Base-by-base conservation (phyloP, 1,284 basidiomycete species). In the Tilletia caries region DNA sequence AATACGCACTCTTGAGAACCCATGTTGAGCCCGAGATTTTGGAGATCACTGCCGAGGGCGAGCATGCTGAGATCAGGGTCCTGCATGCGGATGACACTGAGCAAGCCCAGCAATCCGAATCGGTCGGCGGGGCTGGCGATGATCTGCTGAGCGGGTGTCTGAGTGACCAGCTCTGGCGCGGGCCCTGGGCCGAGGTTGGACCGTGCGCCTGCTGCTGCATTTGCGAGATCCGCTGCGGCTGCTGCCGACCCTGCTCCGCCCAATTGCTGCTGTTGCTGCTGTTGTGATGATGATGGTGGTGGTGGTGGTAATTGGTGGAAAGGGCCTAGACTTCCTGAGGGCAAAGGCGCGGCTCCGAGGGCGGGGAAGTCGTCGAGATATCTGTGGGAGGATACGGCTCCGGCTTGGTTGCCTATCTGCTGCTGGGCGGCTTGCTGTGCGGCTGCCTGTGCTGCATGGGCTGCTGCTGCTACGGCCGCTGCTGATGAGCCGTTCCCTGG, bases 71-170 rank as follows among this genome's bases (percentile, higher is more conserved):
- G 88, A 85, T 98, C 95, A 67, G 91, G 87, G 84, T 97, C 92
- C 68, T 91, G 89, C 84, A 89, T 92, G 86, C 93, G 93, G 84
- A 98, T 95, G 86, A 95, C 89, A 70, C 91, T 90, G 71, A 98
- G 86, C 72, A 98, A 85, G 2, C 92, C 93, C 66, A 96, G 84
- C 46, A 98, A 86, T 0, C 95, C 95, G 90, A 95, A 98, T 75
- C 93, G 89, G 84, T 98, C 95, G 68, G 95, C 95, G 0, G 95
- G 92, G 67, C 91, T 93, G 76, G 92, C 89, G 67, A 98, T 87
- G 23, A 98, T 89, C 85, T 98, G 95, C 83, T 97, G 92, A 50
- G 93, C 93, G 0, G 95, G 94, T 70, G 94, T 78, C n/a, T 62
- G 58, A 18, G 58, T 62, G 29, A 62, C 32, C 13, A 62, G 58